Percentiles rank a stretch among this genome's conserved stretches.
Conservation (phyloP, 2,329 filamentous ascomycete genomes). For the Fusarium continuum region DNA sequence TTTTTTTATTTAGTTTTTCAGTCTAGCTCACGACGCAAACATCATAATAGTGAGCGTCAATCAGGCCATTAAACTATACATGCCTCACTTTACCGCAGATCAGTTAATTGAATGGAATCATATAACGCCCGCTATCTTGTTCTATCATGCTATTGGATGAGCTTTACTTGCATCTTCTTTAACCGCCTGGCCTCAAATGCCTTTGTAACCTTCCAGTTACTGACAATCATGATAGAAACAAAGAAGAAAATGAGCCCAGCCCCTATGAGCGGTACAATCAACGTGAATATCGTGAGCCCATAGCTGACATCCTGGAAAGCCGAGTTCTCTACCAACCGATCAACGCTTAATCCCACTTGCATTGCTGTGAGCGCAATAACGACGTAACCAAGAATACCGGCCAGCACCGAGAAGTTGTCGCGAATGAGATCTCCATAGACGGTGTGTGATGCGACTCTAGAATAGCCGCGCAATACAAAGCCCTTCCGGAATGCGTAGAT, state of each 20-base stretch:
- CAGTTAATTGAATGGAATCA: too few species aligned
- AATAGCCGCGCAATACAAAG: slow-evolving; percentile 24
- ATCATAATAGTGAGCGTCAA: too few species aligned
- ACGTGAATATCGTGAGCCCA: slow-evolving; percentile 23
- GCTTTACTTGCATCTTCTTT: slow-evolving; percentile 21
- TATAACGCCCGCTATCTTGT: neutral
- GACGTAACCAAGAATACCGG: slow-evolving; percentile 31
- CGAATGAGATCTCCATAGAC: slow-evolving; percentile 30
- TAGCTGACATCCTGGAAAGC: slow-evolving; percentile 24
- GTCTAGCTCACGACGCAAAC: too few species aligned
- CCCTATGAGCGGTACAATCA: slow-evolving; percentile 28
- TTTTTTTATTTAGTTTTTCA: too few species aligned
- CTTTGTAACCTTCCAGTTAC: slow-evolving; percentile 29
- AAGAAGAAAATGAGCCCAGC: slow-evolving; percentile 21
- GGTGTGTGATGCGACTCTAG: slow-evolving; percentile 26
- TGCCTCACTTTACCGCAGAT: too few species aligned
- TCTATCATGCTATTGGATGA: neutral
- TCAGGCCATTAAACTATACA: too few species aligned
- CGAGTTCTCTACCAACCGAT: slow-evolving; percentile 1
- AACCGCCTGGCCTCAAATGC: slow-evolving; percentile 18
- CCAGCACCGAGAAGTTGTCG: slow-evolving; percentile 31
- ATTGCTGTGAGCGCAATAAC: slow-evolving; percentile 32
- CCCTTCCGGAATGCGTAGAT: slow-evolving; percentile 27
- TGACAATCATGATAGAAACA: slow-evolving; percentile 27
- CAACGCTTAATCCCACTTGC: slow-evolving; percentile 25